Percentiles rank a stretch among this genome's conserved stretches.
Conservation (phyloP, 257 asterid genomes). For the Dorcoceras hygrometricum region DNA sequence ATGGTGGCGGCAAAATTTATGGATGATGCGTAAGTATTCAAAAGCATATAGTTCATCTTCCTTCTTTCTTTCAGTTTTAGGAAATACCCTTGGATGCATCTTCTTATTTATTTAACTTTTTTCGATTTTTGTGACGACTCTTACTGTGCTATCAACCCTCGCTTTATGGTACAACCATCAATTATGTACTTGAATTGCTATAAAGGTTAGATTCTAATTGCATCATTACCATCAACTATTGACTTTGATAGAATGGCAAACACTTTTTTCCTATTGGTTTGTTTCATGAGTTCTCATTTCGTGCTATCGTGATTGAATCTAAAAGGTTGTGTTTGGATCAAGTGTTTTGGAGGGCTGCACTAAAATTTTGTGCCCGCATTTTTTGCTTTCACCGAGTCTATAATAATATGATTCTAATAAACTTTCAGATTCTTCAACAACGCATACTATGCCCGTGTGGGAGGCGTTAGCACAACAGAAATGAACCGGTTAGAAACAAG, state of each 20-base stretch:
- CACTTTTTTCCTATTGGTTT: not conserved
- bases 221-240: no score
- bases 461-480: constrained; percentile 78
- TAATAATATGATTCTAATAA: not conserved
- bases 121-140: not conserved
- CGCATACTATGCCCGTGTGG: constrained; percentile 86
- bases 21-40: constrained; percentile 82
- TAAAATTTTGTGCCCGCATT: no score
- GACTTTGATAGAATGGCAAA: not conserved
- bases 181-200: not conserved
- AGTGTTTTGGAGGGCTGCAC: not conserved
- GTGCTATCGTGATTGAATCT: not conserved
- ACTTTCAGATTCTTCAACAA: constrained; percentile 75
- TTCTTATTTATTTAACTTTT: not conserved
- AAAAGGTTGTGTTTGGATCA: not conserved
- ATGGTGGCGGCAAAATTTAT: constrained; percentile 94
- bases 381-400: not conserved
- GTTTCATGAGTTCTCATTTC: not conserved
- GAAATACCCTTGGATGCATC: not conserved
- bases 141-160: not conserved
- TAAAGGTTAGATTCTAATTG: not conserved
- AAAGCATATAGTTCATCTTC: not conserved
- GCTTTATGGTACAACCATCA: not conserved
- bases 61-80: not conserved
- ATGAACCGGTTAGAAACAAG: constrained; percentile 81